Conservation (phyloP, 208 protist genomes). For the Leishmania tarentolae region DNA sequence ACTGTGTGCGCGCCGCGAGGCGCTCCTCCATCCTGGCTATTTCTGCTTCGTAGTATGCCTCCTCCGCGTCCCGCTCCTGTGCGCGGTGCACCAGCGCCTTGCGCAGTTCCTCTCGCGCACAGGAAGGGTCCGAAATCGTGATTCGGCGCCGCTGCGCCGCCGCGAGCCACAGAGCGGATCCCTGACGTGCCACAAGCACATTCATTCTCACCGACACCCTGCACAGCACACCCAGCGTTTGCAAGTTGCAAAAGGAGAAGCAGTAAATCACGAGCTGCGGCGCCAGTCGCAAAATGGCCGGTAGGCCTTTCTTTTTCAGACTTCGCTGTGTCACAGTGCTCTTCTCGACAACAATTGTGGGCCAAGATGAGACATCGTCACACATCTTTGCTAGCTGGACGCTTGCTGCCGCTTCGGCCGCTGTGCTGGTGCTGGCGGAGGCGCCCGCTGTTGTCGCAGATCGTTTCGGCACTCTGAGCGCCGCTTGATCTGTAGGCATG, state of each 20-base stretch:
- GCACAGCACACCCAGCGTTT: conserved; percentile 27
- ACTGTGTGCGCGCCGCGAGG: conserved; percentile 32
- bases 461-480: background rate
- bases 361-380: background rate
- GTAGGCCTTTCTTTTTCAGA: background rate
- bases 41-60: conserved; percentile 32
- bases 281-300: conserved; percentile 15
- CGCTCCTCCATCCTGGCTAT: conserved; percentile 36
- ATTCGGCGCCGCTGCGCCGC: conserved; percentile 26
- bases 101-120: conserved; percentile 19
- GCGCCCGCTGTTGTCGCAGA: background rate
- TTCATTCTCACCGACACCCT: conserved; percentile 31
- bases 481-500: background rate
- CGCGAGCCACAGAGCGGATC: conserved; percentile 20
- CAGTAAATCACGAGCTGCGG: conserved; percentile 27
- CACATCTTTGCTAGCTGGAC: background rate
- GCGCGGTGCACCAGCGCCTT: conserved; percentile 12
- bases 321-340: background rate
- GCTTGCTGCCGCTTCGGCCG: background rate
- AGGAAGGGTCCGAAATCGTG: background rate
- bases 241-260: conserved; percentile 32
- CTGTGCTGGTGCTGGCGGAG: background rate
- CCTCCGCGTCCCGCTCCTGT: conserved; percentile 26
- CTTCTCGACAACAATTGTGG: conserved; percentile 10
- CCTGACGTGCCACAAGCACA: conserved; percentile 29